phyloP scores from a whole-genome alignment of 75 land plant species.

The Picea glauca region DNA sequence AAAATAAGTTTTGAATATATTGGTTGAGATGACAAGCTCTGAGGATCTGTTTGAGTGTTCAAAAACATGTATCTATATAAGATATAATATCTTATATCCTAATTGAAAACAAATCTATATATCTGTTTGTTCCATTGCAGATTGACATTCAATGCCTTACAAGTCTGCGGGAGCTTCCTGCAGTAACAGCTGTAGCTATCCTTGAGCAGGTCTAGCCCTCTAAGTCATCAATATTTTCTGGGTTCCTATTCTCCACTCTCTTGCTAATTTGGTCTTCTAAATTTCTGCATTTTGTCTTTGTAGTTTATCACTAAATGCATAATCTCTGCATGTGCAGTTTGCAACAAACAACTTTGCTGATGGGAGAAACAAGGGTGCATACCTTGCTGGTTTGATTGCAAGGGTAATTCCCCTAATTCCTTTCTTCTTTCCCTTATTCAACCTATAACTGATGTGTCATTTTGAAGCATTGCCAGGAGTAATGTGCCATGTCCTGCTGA shows the following conservation, averaged over 20 bases:
- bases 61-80: too few relatives aligned
- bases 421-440: not conserved
- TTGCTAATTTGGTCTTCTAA: not conserved
- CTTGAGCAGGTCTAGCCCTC: constrained; percentile 28
- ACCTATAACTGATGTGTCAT: not conserved
- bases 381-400: constrained; percentile 21
- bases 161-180: constrained; percentile 30
- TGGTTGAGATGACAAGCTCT: too few relatives aligned
- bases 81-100: too few relatives aligned
- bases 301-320: not conserved
- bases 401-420: constrained; percentile 14
- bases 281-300: not conserved
- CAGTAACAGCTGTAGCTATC: constrained; percentile 24
- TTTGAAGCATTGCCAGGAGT: not conserved
- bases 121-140: constrained; percentile 7
- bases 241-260: not conserved
- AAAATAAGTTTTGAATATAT: too few relatives aligned
- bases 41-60: too few relatives aligned
- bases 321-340: constrained; percentile 16
- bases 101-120: too few relatives aligned
- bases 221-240: not conserved
- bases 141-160: constrained; percentile 25
- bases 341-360: constrained; percentile 12
- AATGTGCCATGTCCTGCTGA: not conserved
- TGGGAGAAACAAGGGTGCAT: constrained; percentile 20